A percentile compares a stretch with the other conserved stretches of the same genome.
phyloP scores from a whole-genome alignment of 2,329 filamentous ascomycete species.

The Dendryphion nanum region DNA sequence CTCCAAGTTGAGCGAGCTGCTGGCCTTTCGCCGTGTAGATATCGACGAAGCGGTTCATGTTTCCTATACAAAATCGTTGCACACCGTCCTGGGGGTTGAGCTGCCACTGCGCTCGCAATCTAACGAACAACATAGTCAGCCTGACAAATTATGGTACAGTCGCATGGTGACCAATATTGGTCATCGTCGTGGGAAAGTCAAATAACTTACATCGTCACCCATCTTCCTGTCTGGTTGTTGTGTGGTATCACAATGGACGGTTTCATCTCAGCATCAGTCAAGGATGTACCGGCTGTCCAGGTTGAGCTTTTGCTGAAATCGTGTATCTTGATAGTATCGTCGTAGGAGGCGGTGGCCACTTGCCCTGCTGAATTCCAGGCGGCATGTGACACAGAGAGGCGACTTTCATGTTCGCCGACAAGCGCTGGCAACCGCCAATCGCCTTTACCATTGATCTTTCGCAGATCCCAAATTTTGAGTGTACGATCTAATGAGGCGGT shows the following conservation, averaged over 20 bases:
- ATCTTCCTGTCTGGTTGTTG: constrained; percentile 94
- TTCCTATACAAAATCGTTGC: constrained; percentile 87
- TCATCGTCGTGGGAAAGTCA: constrained; percentile 17
- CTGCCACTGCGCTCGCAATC: constrained; percentile 87
- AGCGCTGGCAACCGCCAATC: constrained; percentile 63
- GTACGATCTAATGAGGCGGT: constrained; percentile 89
- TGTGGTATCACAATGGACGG: constrained; percentile 71
- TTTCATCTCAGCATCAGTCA: constrained; percentile 63
- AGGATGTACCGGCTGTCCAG: constrained; percentile 56
- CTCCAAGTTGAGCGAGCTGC: constrained; percentile 83
- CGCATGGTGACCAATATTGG: background rate
- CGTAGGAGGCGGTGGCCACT: constrained; percentile 88
- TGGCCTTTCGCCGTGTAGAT: constrained; percentile 79
- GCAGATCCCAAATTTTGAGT: constrained; percentile 87
- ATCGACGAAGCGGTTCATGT: constrained; percentile 97
- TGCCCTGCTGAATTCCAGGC: constrained; percentile 84
- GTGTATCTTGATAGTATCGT: constrained; percentile 93
- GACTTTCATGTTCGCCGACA: constrained; percentile 77
- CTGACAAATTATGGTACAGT: constrained; percentile 2
- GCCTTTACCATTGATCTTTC: constrained; percentile 68
- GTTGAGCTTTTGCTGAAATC: constrained; percentile 57
- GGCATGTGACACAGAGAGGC: constrained; percentile 86
- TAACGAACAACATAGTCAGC: constrained; percentile 30
- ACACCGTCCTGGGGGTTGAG: constrained; percentile 71
- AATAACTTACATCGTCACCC: constrained; percentile 72